These are phyloP conservation scores for Leptographium procerum DNA, from an alignment of 2,329 filamentous ascomycete genomes.

Conservation along the genomic window DNA sequence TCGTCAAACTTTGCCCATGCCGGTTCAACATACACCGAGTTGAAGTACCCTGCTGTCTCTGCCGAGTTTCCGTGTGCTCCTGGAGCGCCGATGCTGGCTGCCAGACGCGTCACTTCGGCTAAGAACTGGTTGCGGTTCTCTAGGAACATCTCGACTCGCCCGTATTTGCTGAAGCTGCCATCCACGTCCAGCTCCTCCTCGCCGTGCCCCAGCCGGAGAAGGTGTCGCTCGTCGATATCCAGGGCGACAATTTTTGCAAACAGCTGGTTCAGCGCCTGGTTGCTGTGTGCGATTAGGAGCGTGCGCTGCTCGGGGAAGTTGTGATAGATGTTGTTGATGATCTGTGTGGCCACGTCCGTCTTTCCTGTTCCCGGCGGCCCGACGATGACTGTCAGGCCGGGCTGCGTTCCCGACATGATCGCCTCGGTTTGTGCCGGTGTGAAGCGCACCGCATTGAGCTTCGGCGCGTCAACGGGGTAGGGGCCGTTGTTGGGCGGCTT, in stretches of 20 bases:
- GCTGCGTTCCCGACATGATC: conserved; percentile 86
- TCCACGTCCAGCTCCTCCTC: conserved; percentile 88
- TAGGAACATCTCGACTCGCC: conserved; percentile 87
- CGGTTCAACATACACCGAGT: conserved; percentile 80
- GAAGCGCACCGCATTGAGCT: conserved; percentile 73
- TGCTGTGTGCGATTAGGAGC: conserved; percentile 87
- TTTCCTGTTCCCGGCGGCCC: conserved; percentile 95
- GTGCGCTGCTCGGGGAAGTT: conserved; percentile 92
- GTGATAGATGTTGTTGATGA: conserved; percentile 98
- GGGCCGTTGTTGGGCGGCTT: conserved; percentile 80
- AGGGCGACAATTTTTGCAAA: conserved; percentile 97
- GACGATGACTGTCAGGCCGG: conserved; percentile 85
- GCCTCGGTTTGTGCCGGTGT: conserved; percentile 87
- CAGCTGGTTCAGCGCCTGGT: conserved; percentile 92
- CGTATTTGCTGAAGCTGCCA: conserved; percentile 83
- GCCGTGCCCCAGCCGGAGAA: conserved; percentile 84
- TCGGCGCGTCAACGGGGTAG: conserved; percentile 75
- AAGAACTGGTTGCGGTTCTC: conserved; percentile 74
- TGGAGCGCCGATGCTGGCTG: conserved; percentile 71
- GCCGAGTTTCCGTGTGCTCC: conserved; percentile 94
- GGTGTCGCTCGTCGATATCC: conserved; percentile 89
- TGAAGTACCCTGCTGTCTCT: conserved; percentile 95
- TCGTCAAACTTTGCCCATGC: conserved; percentile 81
- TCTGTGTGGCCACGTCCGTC: conserved; percentile 97
- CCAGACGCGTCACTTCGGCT: conserved; percentile 74